A percentile compares a stretch with the other conserved stretches of the same genome.
Evolutionary conservation across 257 asterid species (phyloP).

Genomic region (Solanum bulbocastanum): DNA sequence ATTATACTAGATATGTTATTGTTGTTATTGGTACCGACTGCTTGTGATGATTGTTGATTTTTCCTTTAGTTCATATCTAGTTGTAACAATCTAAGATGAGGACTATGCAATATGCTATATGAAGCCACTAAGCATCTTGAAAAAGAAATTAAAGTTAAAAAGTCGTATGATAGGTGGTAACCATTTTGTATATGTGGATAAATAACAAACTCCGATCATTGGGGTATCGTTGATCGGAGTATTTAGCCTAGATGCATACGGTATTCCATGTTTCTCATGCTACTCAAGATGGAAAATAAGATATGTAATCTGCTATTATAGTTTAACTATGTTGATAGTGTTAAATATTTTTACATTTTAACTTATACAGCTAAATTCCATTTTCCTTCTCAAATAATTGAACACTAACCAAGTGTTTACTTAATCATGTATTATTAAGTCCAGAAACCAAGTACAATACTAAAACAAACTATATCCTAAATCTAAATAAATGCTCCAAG

Average conservation of each 20-base stretch:
- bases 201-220: not conserved
- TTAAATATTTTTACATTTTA: not conserved
- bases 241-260: not conserved
- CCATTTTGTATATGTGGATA: not conserved
- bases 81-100: not conserved
- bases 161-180: not conserved
- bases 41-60: not conserved
- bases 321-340: not conserved
- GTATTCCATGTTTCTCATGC: not conserved
- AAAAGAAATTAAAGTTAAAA: not conserved
- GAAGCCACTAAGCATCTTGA: not conserved
- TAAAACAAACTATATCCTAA: not conserved
- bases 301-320: not conserved
- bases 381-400: not conserved
- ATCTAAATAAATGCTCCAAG: not conserved
- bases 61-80: not conserved
- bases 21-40: not conserved
- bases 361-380: not conserved
- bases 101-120: not conserved
- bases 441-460: not conserved
- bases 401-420: not conserved
- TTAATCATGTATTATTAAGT: not conserved
- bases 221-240: not conserved
- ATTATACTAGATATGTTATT: not conserved
- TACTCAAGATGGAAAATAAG: not conserved